Evolutionary conservation across 805 yeast species (phyloP).

Genomic region (Torulaspora indica): DNA sequence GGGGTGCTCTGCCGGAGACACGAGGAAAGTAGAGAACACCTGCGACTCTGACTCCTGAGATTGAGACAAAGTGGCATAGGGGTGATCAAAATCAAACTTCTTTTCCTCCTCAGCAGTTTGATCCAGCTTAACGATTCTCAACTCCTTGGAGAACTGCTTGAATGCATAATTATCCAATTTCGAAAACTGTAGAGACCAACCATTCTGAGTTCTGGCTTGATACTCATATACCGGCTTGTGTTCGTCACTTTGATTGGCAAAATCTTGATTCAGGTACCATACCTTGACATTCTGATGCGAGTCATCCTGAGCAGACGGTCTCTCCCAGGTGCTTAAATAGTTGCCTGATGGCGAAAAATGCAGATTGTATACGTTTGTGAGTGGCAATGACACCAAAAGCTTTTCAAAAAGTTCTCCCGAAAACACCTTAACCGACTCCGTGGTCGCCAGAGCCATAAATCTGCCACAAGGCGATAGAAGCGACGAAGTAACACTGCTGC

Average conservation of each 20-base stretch:
- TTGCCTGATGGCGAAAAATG: conserved; percentile 86
- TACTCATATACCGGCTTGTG: conserved; percentile 42
- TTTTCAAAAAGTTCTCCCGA: conserved; percentile 29
- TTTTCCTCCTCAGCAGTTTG: conserved; percentile 35
- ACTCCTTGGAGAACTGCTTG: conserved; percentile 29
- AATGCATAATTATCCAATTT: conserved; percentile 35
- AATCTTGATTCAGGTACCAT: conserved; percentile 52
- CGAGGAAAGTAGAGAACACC: conserved; percentile 43
- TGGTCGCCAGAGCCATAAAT: conserved; percentile 33
- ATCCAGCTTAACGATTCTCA: conserved; percentile 40
- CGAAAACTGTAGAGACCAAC: conserved; percentile 55
- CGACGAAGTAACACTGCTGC: conserved; percentile 24
- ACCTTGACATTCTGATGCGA: conserved; percentile 78
- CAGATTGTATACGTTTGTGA: conserved; percentile 71
- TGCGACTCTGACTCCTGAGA: conserved; percentile 40
- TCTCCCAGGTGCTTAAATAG: conserved; percentile 83
- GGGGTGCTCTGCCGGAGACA: conserved; percentile 87
- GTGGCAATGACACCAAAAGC: conserved; percentile 28
- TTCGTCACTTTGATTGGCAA: conserved; percentile 32
- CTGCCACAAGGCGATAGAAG: conserved; percentile 36
- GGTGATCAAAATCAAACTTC: conserved; percentile 44
- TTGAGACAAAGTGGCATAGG: conserved; percentile 51
- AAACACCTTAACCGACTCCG: conserved; percentile 26
- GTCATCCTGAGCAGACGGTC: conserved; percentile 66
- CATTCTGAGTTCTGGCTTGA: conserved; percentile 75